Conservation (phyloP, 176 grass and related monocot genomes). For the Raddia distichophylla region DNA sequence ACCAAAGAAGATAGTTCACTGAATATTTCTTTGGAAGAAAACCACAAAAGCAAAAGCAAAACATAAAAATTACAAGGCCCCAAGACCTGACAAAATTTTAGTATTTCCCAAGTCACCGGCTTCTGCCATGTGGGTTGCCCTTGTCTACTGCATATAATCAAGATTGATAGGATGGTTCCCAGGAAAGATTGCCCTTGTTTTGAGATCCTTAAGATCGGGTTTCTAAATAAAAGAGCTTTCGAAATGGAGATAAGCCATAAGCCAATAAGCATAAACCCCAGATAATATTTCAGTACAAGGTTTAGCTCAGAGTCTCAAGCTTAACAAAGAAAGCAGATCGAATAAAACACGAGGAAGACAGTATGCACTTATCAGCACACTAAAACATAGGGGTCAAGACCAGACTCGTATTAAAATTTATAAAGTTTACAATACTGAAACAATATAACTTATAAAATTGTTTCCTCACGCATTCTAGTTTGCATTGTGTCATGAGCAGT, state of each 20-base stretch:
- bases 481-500: too few species aligned
- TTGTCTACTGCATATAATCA: background rate
- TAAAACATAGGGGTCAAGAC: background rate
- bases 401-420: background rate
- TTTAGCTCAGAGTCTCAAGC: background rate
- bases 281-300: background rate
- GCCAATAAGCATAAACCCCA: background rate
- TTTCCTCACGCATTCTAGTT: background rate
- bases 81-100: conserved; percentile 12
- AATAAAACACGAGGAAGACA: background rate
- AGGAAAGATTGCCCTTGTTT: background rate
- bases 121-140: background rate
- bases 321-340: conserved; percentile 26
- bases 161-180: background rate
- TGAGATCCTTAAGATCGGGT: too few species aligned
- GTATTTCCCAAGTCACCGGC: background rate
- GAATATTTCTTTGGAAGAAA: background rate
- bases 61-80: conserved; percentile 16
- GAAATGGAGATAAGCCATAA: too few species aligned
- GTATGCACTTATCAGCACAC: background rate
- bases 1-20: background rate
- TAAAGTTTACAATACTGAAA: background rate
- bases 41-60: background rate
- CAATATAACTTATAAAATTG: background rate
- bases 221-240: too few species aligned